Evolutionary conservation across 371 early-diverging fungal species (phyloP), one percentile per base, ranked within the genome.

Genomic region (Apophysomyces sp.): DNA sequence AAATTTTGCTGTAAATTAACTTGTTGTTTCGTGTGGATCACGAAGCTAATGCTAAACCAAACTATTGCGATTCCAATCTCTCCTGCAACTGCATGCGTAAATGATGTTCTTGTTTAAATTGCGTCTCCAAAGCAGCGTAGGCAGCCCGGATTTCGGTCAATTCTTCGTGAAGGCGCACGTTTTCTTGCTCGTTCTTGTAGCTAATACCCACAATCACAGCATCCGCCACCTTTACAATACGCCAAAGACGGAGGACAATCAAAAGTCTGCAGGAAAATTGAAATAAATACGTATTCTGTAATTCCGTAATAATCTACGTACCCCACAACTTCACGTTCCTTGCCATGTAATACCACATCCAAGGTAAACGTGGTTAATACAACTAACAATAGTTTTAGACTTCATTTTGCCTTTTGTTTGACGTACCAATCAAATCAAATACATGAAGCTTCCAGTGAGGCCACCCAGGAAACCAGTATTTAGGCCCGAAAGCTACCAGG

Each of bases 321-420:
- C 76, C 77, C 81, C 13, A 77, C 78, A 1, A 81, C 71, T 65
- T 81, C 78, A 58, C 81, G 71, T 40, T 81, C 81, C 63, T 78
- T 81, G 57, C 81, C 81, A 41, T 63, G 68, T 16, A 81, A 59
- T 7, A 72, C 61, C 8, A 81, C 69, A 41, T 81, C 81, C 18
- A 81, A 55, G 7, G 74, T 57, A 58, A 81, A 73, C 0, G 78
- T 81, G 0, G 78, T 70, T 4, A 57, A 30, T 3, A 81, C 71
- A 11, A 81, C 81, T 81, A 60, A 29, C 41, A 16, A 52, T 4
- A 7, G 11, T 13, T 34, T 27, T 7, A 21, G 29, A 18, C 9
- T 18, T 28, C 13, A 39, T 11, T 12, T 18, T 26, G 31, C 37
- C 29, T 39, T 15, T 40, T 12, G 37, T 49, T 15, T 16, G 4